Evolutionary conservation across 1,284 basidiomycete genomes (phyloP).

Genomic region (Fomitopsis schrenkii): DNA sequence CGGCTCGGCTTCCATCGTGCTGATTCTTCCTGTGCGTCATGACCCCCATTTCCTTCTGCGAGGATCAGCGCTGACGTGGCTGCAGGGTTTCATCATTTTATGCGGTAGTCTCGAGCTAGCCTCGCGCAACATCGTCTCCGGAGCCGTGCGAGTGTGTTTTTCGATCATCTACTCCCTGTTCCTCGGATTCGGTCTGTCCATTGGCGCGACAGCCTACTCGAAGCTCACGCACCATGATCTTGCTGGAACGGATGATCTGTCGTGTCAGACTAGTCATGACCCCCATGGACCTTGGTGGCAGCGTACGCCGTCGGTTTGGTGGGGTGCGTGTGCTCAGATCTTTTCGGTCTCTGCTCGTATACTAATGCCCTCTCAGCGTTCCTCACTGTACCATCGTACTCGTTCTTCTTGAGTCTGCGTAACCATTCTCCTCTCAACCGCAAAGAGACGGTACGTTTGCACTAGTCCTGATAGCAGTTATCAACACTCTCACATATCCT

Average conservation of each 20-base stretch:
- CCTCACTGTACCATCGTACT: constrained; percentile 78
- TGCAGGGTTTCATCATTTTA: constrained; percentile 73
- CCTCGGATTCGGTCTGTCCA: constrained; percentile 78
- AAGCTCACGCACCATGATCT: constrained; percentile 45
- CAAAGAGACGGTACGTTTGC: constrained; percentile 59
- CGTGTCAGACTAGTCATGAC: constrained; percentile 53
- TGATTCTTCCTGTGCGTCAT: constrained; percentile 74
- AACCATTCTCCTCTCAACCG: constrained; percentile 72
- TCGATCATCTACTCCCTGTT: constrained; percentile 78
- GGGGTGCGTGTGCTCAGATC: constrained; percentile 39
- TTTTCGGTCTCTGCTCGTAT: not conserved
- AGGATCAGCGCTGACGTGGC: not conserved
- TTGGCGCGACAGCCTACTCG: constrained; percentile 68
- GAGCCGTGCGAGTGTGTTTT: constrained; percentile 85
- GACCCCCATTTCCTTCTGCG: not conserved
- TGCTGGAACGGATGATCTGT: constrained; percentile 56
- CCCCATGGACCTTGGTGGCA: constrained; percentile 56
- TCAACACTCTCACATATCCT: not conserved
- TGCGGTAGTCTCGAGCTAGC: constrained; percentile 81
- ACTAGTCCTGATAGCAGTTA: not conserved
- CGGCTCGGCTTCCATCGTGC: constrained; percentile 79
- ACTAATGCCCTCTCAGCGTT: constrained; percentile 49
- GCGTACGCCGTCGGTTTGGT: constrained; percentile 47
- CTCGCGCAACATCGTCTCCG: constrained; percentile 75
- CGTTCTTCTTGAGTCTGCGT: constrained; percentile 69